Conservation (phyloP, 768 basidiomycete species). For the Pisolithus orientalis region DNA sequence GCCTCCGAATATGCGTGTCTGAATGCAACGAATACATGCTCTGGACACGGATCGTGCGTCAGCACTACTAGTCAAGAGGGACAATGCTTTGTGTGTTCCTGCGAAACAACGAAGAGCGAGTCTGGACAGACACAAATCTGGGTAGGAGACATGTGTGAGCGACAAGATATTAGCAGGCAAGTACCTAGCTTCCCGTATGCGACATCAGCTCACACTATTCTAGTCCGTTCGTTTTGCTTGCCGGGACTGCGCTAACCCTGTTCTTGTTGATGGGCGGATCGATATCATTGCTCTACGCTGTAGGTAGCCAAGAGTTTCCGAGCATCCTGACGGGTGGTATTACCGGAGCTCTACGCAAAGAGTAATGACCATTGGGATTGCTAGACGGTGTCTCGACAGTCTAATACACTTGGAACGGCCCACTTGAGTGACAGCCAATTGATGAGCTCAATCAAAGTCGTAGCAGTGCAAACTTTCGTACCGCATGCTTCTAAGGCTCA, state of each 20-base stretch:
- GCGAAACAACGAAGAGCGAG: conserved; percentile 41
- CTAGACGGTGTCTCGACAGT: too few relatives aligned
- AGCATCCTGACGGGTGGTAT: conserved; percentile 65
- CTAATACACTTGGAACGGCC: neutral
- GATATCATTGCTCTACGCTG: conserved; percentile 54
- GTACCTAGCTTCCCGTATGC: conserved; percentile 22
- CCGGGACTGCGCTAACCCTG: conserved; percentile 61
- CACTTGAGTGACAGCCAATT: neutral
- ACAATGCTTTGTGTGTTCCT: conserved; percentile 44
- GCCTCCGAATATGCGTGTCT: conserved; percentile 46
- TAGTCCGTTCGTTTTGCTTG: conserved; percentile 70
- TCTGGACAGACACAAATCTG: conserved; percentile 56
- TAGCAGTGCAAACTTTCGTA: too few relatives aligned
- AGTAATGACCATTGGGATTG: conserved; percentile 26
- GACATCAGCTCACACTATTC: conserved; percentile 1
- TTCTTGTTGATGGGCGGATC: conserved; percentile 63
- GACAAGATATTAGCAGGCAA: conserved; percentile 75
- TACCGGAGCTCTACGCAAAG: conserved; percentile 43
- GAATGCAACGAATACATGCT: conserved; percentile 60
- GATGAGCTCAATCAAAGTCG: too few relatives aligned
- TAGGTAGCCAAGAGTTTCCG: conserved; percentile 62
- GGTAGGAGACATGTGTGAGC: conserved; percentile 73
- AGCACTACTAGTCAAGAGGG: conserved; percentile 52
- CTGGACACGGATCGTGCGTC: conserved; percentile 64
- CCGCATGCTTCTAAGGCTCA: too few relatives aligned